These are phyloP conservation scores for Tuctoria greenei DNA, from an alignment of 176 grass and related monocot genomes.

Conservation along the genomic window DNA sequence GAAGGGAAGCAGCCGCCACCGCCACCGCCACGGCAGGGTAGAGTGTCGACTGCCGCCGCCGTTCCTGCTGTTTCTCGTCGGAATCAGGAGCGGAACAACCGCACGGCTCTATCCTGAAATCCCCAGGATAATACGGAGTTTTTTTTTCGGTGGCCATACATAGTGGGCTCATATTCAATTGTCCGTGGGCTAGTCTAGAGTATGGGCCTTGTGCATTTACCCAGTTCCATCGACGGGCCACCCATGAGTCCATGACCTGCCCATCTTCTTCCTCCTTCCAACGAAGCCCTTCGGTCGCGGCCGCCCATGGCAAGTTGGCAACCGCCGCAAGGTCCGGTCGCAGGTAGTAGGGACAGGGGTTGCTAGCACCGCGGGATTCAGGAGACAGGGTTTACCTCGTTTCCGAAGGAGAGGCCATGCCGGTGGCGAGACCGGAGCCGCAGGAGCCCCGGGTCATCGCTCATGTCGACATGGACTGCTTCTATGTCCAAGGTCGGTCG, in stretches of 20 bases:
- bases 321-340: not conserved
- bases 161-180: not conserved
- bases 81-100: not conserved
- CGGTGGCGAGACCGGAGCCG: slow-evolving; percentile 69
- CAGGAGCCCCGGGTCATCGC: slow-evolving; percentile 83
- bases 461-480: slow-evolving; percentile 94
- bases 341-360: not conserved
- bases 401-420: slow-evolving; percentile 46
- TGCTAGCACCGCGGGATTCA: not conserved
- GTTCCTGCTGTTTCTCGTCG: slow-evolving; percentile 1
- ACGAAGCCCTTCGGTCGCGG: not conserved
- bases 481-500: slow-evolving; percentile 97
- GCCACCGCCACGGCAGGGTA: not conserved
- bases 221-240: not conserved
- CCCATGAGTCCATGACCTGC: not conserved
- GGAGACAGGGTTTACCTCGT: not conserved
- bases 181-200: not conserved
- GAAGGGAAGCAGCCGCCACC: not conserved
- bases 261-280: slow-evolving; percentile 22
- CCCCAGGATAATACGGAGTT: not conserved
- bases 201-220: not conserved
- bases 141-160: not conserved
- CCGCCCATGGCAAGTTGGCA: slow-evolving; percentile 12
- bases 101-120: not conserved
- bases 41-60: not conserved